A percentile compares a stretch with the other conserved stretches of the same genome.
Evolutionary conservation across 2,329 filamentous ascomycete genomes (phyloP).

Genomic region (Ceratocystis papillata): DNA sequence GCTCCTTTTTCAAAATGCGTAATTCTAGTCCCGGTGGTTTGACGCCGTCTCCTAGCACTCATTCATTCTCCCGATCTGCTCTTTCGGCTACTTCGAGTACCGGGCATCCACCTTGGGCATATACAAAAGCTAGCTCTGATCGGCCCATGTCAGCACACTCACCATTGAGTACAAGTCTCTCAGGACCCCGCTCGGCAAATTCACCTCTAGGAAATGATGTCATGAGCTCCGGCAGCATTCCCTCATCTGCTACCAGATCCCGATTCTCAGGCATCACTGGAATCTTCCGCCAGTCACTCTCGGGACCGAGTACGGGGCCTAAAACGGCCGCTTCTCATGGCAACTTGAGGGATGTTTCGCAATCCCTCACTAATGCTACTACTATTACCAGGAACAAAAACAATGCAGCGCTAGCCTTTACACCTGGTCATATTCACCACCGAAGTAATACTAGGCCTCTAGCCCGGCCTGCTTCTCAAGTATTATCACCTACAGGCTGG

Average conservation of each 20-base stretch:
- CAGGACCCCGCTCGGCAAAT: conserved; percentile 15
- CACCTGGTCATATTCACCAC: background rate
- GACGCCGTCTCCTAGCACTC: background rate
- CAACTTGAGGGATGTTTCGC: conserved; percentile 9
- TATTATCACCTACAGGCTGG: conserved; percentile 11
- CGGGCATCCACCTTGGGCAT: background rate
- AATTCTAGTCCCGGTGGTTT: background rate
- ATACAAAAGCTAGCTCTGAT: background rate
- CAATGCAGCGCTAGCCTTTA: background rate
- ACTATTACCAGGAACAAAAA: background rate
- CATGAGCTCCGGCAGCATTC: conserved; percentile 20
- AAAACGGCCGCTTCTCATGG: conserved; percentile 15
- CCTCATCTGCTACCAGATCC: conserved; percentile 8
- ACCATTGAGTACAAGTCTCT: background rate
- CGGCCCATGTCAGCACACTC: conserved; percentile 2
- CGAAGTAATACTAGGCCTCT: conserved; percentile 12
- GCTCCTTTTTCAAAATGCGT: conserved; percentile 15
- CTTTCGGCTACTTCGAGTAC: background rate
- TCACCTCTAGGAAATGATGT: conserved; percentile 19
- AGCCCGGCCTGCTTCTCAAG: conserved; percentile 16
- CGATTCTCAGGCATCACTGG: conserved; percentile 17
- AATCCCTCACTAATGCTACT: background rate
- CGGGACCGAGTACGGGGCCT: background rate
- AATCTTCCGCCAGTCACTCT: conserved; percentile 18
- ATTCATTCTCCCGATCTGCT: background rate